phyloP scores from a whole-genome alignment of 1,139 yeast species.

The Diutina mesorugosa region DNA sequence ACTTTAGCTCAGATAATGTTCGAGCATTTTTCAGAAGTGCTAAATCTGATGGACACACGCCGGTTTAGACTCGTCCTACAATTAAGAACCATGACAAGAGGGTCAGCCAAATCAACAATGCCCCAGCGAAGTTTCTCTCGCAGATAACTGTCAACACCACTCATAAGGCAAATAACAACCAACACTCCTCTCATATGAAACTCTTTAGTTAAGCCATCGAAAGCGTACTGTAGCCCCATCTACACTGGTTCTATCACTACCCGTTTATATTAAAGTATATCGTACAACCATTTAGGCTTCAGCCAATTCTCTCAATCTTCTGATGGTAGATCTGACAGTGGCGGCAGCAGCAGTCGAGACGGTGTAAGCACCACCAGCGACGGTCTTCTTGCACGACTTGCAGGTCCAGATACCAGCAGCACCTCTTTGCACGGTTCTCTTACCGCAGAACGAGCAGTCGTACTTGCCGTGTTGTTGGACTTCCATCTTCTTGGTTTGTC shows the following conservation, averaged over 20 bases:
- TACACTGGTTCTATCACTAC: background rate
- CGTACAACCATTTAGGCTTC: conserved; percentile 58
- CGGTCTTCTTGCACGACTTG: conserved; percentile 87
- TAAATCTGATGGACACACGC: too few relatives aligned
- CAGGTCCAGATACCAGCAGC: conserved; percentile 99
- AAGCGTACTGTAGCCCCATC: background rate
- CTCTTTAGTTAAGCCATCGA: too few relatives aligned
- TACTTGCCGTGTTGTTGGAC: conserved; percentile 98
- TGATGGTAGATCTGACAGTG: conserved; percentile 99
- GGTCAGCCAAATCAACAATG: too few relatives aligned
- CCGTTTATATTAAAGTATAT: conserved; percentile 2
- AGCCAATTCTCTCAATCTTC: conserved; percentile 99
- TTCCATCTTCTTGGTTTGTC: conserved; percentile 99
- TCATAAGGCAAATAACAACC: too few relatives aligned
- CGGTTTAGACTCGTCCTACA: too few relatives aligned
- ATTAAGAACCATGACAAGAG: too few relatives aligned
- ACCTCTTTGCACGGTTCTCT: conserved; percentile 95
- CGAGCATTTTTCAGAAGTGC: too few relatives aligned
- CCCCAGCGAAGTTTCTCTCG: too few relatives aligned
- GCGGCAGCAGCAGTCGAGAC: conserved; percentile 99
- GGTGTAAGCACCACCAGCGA: conserved; percentile 99
- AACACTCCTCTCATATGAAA: too few relatives aligned
- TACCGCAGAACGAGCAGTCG: conserved; percentile 99
- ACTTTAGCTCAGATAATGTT: too few relatives aligned
- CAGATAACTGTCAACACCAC: too few relatives aligned